Conservation (phyloP, 139 green algal genomes). For the Chlorella vulgaris region DNA sequence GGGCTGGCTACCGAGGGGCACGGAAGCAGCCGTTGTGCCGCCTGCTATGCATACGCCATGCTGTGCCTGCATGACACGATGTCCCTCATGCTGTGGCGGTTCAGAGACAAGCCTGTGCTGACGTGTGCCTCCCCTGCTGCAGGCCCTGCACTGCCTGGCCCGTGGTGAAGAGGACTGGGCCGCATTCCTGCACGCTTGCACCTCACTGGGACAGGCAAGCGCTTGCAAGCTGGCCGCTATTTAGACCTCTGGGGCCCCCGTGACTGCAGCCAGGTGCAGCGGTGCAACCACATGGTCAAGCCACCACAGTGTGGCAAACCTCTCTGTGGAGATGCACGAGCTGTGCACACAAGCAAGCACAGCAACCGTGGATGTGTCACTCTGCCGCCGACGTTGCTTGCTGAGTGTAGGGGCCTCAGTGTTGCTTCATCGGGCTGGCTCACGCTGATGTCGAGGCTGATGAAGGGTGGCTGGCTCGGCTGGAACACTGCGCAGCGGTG, state of each 20-base stretch:
- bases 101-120: too few species aligned
- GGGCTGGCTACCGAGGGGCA: too few species aligned
- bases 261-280: too few species aligned
- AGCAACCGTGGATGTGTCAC: too few species aligned
- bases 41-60: too few species aligned
- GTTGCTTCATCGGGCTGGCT: constrained; percentile 11
- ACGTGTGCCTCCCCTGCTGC: not conserved
- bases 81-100: not conserved
- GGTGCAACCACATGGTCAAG: too few species aligned
- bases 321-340: not conserved
- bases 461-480: constrained; percentile 2
- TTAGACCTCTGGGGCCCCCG: too few species aligned
- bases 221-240: too few species aligned
- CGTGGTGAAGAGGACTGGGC: not conserved
- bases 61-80: too few species aligned
- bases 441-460: constrained; percentile 8
- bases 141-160: constrained; percentile 22
- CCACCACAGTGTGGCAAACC: too few species aligned
- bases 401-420: not conserved
- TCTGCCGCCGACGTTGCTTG: too few species aligned
- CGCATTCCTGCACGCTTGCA: constrained; percentile 14
- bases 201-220: not conserved
- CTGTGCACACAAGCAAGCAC: not conserved
- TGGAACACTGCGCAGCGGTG: constrained; percentile 21
- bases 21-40: not conserved